Conservation (phyloP, 106 monocot genomes). For the Gastrodia elata region DNA sequence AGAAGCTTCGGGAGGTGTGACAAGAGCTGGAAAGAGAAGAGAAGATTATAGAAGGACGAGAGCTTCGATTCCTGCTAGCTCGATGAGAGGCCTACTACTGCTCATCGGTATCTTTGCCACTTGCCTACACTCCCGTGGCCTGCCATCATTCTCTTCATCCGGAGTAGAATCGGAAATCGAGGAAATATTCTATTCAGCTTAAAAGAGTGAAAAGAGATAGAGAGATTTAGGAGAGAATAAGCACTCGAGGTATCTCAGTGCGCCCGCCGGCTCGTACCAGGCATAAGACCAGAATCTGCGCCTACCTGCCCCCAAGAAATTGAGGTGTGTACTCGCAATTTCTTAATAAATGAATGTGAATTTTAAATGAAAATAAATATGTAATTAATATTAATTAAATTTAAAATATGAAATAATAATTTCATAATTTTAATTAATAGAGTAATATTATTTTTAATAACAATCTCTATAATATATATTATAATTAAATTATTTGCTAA, state of each 20-base stretch:
- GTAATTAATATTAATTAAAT: no score
- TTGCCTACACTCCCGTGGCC: neutral
- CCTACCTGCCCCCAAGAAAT: neutral
- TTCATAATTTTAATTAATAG: no score
- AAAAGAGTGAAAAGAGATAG: neutral
- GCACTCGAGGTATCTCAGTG: neutral
- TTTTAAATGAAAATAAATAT: no score
- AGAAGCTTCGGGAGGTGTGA: neutral
- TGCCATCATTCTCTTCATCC: conserved; percentile 10
- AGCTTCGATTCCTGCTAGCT: neutral
- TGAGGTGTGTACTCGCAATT: no score
- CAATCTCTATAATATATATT: no score
- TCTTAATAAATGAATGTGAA: no score
- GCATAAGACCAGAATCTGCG: neutral
- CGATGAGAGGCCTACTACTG: neutral
- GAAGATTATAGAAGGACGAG: conserved; percentile 7
- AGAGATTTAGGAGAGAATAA: neutral
- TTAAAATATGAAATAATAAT: no score
- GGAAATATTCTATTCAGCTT: neutral
- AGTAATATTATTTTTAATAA: no score
- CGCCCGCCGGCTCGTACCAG: neutral
- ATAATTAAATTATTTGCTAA: no score
- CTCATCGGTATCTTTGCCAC: neutral
- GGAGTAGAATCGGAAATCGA: conserved; percentile 25
- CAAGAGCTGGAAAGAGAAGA: neutral